phyloP scores from a whole-genome alignment of 768 basidiomycete genomes.

The Trametes coccinea region DNA sequence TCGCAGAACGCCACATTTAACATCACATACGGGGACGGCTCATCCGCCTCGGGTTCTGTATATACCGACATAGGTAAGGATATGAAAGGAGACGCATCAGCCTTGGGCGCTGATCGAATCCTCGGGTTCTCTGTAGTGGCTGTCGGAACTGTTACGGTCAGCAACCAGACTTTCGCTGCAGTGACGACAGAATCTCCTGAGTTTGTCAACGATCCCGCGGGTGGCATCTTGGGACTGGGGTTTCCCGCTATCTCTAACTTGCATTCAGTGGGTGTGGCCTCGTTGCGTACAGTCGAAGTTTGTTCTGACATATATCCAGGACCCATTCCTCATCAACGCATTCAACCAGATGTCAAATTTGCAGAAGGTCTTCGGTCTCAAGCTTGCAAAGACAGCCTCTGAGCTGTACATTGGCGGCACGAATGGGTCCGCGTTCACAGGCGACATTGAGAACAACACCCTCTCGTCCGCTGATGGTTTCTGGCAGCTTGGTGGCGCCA shows the following conservation, averaged over 20 bases:
- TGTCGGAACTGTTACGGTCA: slow-evolving; percentile 31
- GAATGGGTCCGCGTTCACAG: slow-evolving; percentile 35
- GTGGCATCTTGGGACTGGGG: slow-evolving; percentile 25
- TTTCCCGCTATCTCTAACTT: slow-evolving; percentile 24
- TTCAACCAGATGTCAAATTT: slow-evolving; percentile 13
- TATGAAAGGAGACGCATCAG: no score
- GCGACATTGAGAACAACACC: slow-evolving; percentile 30
- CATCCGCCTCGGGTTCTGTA: slow-evolving; percentile 31
- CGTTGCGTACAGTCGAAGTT: background rate
- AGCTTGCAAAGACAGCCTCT: slow-evolving; percentile 21
- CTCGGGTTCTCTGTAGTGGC: slow-evolving; percentile 26
- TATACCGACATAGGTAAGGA: slow-evolving; percentile 32
- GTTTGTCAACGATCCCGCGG: slow-evolving; percentile 8
- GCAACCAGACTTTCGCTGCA: slow-evolving; percentile 14
- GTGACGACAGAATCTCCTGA: slow-evolving; percentile 12
- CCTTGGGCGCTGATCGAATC: background rate
- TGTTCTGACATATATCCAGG: background rate
- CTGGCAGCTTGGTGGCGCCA: slow-evolving; percentile 17
- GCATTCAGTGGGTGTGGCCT: background rate
- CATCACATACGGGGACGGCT: slow-evolving; percentile 40
- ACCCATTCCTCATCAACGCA: slow-evolving; percentile 25
- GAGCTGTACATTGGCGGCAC: slow-evolving; percentile 40
- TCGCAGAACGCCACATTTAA: slow-evolving; percentile 27
- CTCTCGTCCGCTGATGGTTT: slow-evolving; percentile 14
- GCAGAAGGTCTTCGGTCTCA: slow-evolving; percentile 29